phyloP scores from a whole-genome alignment of 345 rosid species.

The Gossypium longicalyx region DNA sequence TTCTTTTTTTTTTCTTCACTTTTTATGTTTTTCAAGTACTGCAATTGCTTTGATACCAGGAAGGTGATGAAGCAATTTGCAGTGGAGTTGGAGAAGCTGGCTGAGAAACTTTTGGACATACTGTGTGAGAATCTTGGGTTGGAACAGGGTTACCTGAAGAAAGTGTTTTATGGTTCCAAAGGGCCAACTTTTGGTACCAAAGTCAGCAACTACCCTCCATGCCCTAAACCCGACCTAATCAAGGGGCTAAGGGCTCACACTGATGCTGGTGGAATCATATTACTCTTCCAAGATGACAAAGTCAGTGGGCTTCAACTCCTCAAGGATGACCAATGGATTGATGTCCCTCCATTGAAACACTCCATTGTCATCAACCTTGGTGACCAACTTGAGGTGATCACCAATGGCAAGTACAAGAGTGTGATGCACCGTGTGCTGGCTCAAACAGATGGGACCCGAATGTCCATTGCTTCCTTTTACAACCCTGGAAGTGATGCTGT shows the following conservation, averaged over 20 bases:
- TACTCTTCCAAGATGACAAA: conserved; percentile 80
- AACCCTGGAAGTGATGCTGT: conserved; percentile 82
- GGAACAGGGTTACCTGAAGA: conserved; percentile 75
- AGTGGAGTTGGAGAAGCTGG: conserved; percentile 47
- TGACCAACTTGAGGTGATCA: conserved; percentile 95
- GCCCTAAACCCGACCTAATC: conserved; percentile 85
- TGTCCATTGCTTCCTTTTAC: conserved; percentile 91
- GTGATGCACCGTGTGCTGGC: conserved; percentile 71
- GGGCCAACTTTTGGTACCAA: conserved; percentile 84
- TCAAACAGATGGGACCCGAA: conserved; percentile 67
- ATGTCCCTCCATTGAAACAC: conserved; percentile 77
- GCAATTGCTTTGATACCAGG: conserved; percentile 25
- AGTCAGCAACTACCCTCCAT: conserved; percentile 88
- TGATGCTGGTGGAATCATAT: conserved; percentile 88
- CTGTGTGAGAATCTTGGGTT: conserved; percentile 76
- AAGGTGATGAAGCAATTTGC: conserved; percentile 58
- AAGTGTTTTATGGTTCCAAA: conserved; percentile 56
- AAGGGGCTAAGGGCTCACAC: conserved; percentile 96
- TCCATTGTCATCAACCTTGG: conserved; percentile 90
- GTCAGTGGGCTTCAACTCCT: conserved; percentile 96
- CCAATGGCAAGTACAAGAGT: conserved; percentile 92
- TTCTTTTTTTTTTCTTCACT: not conserved
- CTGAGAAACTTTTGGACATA: conserved; percentile 58
- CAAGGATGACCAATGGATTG: conserved; percentile 77
- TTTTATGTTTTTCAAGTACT: not conserved